Evolutionary conservation across 2,329 filamentous ascomycete genomes (phyloP).

Genomic region (Penicillium corylophilum): DNA sequence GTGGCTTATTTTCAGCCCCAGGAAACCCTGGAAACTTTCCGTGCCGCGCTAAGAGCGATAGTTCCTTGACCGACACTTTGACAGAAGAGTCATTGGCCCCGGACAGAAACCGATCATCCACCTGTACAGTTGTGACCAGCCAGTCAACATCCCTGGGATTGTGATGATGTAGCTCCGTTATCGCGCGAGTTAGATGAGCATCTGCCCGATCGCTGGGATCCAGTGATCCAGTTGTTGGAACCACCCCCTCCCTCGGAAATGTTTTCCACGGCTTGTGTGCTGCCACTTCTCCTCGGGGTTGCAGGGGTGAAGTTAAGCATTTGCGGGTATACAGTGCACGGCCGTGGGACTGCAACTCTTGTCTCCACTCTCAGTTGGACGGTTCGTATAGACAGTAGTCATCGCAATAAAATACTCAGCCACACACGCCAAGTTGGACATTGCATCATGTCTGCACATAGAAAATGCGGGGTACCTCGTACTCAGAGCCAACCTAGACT

Average conservation of each 20-base stretch:
- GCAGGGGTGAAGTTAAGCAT: slow-evolving; percentile 14
- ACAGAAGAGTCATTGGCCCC: neutral
- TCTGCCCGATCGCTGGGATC: neutral
- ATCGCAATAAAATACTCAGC: neutral
- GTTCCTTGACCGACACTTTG: slow-evolving; percentile 22
- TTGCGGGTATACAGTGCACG: slow-evolving; percentile 12
- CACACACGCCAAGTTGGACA: neutral
- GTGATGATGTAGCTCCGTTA: neutral
- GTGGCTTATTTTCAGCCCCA: slow-evolving; percentile 15
- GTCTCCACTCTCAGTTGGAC: slow-evolving; percentile 5
- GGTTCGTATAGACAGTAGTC: neutral
- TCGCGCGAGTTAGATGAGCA: neutral
- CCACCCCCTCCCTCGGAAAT: neutral
- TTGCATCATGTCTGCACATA: slow-evolving; percentile 6
- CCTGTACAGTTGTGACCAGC: slow-evolving; percentile 10
- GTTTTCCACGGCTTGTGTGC: neutral
- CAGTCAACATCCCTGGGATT: slow-evolving; percentile 1
- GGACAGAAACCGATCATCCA: neutral
- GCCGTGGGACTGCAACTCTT: slow-evolving; percentile 5
- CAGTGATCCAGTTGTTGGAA: neutral
- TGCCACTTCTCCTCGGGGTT: slow-evolving; percentile 6
- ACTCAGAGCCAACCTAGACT: neutral
- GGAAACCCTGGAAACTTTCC: slow-evolving; percentile 6
- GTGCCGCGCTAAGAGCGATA: slow-evolving; percentile 8
- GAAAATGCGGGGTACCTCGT: slow-evolving; percentile 14